Base-by-base conservation (phyloP, 192 early-diverging fungal genomes). In the Chytriomyces hyalinus region DNA sequence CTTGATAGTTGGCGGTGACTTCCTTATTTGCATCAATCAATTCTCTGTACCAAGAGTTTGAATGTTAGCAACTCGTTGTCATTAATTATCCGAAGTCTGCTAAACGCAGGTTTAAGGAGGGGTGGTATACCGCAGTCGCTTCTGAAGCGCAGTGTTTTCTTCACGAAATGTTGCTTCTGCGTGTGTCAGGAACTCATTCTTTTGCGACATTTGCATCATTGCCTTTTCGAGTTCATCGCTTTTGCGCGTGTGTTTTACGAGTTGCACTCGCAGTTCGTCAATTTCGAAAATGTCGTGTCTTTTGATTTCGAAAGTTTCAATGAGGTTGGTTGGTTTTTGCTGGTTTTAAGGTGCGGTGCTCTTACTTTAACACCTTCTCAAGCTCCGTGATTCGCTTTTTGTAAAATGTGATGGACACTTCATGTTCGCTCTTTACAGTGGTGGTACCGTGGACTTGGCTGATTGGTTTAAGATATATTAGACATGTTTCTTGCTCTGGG, bases 11-110 rank as follows among this genome's bases (percentile, higher is more conserved):
- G 46, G 49, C 49, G 0, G 84, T 88, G 3, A 89, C 84, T 65
- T 84, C 85, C 65, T 84, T 82, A 76, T 87, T 89, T 5, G 84
- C 88, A 47, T 87, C 84, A 50, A 89, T 77, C n/a, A 89, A 61
- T 69, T 89, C 88, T 60, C 85, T 87, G 73, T 0, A 62, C 3
- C 10, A 61, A 36, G 36, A 36, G 36, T 36, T 36, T 2, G 4
- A 36, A 36, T 36, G 13, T 20, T 68, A 17, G 47, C 4, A 49
- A 74, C 15, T 15, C 20, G 53, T 5, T 78, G 17, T 10, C 9
- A 48, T 36, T 9, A 49, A 17, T n/a, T 47, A 48, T 43, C 44
- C 61, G 17, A 50, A 36, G 36, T 2, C 36, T 36, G 36, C 36
- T 36, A 36, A 36, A 4, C 17, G 3, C 57, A 22, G 17, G 15